Conservation (phyloP, 2,329 filamentous ascomycete species). For the Fusarium pilosicola region DNA sequence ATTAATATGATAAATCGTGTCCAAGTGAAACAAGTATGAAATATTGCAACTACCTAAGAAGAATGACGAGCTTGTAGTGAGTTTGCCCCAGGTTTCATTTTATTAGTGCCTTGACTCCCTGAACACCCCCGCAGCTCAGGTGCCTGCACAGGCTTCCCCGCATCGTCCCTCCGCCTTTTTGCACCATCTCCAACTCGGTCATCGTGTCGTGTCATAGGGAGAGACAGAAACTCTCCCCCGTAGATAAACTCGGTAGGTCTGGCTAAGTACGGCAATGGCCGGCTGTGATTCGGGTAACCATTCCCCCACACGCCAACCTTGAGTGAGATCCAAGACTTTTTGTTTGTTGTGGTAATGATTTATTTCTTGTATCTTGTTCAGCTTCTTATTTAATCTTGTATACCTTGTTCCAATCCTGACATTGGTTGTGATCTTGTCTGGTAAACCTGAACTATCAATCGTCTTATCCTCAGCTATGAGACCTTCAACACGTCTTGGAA, state of each 20-base stretch:
- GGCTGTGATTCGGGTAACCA: slow-evolving; percentile 47
- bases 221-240: neutral
- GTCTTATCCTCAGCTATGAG: slow-evolving; percentile 25
- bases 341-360: neutral
- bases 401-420: neutral
- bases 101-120: slow-evolving; percentile 11
- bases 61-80: neutral
- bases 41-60: too few species aligned
- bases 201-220: neutral
- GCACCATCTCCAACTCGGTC: slow-evolving; percentile 16
- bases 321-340: slow-evolving; percentile 2
- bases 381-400: neutral
- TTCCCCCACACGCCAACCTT: slow-evolving; percentile 22
- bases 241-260: slow-evolving; percentile 26
- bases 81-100: slow-evolving; percentile 10
- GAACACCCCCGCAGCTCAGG: slow-evolving; percentile 4
- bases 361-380: neutral
- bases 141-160: slow-evolving; percentile 30
- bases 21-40: neutral
- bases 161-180: slow-evolving; percentile 10
- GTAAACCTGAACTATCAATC: neutral
- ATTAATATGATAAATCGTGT: neutral
- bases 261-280: slow-evolving; percentile 52
- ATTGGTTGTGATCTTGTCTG: neutral
- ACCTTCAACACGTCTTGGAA: slow-evolving; percentile 38